Evolutionary conservation across 495 filamentous ascomycete species (phyloP), one percentile per base, ranked within the genome.

Genomic region (Daldinia childiae): DNA sequence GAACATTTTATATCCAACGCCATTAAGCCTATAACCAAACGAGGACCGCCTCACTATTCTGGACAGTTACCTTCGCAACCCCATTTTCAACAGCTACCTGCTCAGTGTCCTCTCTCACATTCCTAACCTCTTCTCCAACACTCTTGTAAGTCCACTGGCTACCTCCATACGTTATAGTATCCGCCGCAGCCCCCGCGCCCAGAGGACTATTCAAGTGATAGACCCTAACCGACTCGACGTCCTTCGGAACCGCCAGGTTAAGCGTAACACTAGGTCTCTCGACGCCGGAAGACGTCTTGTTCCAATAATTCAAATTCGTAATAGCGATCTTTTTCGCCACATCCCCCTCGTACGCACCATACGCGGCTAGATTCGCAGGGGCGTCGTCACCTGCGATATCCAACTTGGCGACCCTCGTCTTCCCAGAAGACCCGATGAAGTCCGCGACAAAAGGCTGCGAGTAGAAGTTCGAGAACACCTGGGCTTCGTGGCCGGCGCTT

Each of bases 91-190:
- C 75, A 15, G 34, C 19, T 21, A 74, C 64, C 4, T 39, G 41
- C 19, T 74, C 63, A 6, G 70, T 76, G 29, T 76, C 75, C 0
- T 70, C 59, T 27, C 69, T 65, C 12, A 76, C 65, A 34, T 68
- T 27, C 21, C 70, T 76, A 9, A 78, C 69, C 39, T 78, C 76
- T 58, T 65, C 64, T 0, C 76, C 76, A 5, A 73, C 66, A 15
- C 74, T 76, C 11, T 69, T 56, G 26, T 76, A 75, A 0, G 74
- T 78, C 76, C 76, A 78, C 15, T 78, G 76, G 51, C 76, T 76
- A 3, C 74, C 76, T 11, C 66, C 76, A 26, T 78, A 78, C 24
- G 76, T 76, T 36, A 78, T 78, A 4, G 58, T 64, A 36, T 72
- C 69, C 0, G 76, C 76, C 0, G 51, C 69, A 14, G 74, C 71